Conservation (phyloP, 441 rosid species). For the Corymbia calophylla region DNA sequence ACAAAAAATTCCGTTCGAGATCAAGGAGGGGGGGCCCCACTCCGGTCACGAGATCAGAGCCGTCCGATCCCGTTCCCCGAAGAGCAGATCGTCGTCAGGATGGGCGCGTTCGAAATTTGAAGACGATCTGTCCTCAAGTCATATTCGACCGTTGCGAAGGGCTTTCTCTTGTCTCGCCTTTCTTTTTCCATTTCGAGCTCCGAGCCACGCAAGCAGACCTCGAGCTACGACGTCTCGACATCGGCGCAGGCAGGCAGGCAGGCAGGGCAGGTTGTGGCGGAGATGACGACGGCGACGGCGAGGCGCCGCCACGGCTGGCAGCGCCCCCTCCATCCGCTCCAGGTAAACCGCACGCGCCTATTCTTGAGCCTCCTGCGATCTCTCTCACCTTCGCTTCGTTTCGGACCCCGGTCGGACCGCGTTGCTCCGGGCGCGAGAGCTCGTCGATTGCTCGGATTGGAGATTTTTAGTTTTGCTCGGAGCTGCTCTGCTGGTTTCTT, state of each 20-base stretch:
- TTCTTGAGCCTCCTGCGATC: not conserved
- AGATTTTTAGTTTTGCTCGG: not conserved
- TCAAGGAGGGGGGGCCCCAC: not conserved
- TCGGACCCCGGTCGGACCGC: not conserved
- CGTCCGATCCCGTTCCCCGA: not conserved
- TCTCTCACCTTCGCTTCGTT: not conserved
- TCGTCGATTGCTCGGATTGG: not conserved
- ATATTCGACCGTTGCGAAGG: slow-evolving; percentile 3
- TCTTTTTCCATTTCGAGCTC: not conserved
- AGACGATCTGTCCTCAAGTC: not conserved
- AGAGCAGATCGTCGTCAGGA: not conserved
- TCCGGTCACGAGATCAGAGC: not conserved
- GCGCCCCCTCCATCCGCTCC: slow-evolving; percentile 77
- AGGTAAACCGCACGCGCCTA: slow-evolving; percentile 28
- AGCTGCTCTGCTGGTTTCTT: not conserved
- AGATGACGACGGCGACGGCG: not conserved
- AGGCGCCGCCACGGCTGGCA: slow-evolving; percentile 92
- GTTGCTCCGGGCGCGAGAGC: not conserved
- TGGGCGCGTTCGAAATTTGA: slow-evolving; percentile 8
- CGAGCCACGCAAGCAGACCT: not conserved
- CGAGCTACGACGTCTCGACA: not conserved
- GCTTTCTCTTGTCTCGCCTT: not conserved
- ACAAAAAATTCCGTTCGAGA: not conserved
- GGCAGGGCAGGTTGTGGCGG: not conserved
- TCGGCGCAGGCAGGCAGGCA: not conserved